phyloP scores from a whole-genome alignment of 1,284 basidiomycete species.

The Austropuccinia psidii region DNA sequence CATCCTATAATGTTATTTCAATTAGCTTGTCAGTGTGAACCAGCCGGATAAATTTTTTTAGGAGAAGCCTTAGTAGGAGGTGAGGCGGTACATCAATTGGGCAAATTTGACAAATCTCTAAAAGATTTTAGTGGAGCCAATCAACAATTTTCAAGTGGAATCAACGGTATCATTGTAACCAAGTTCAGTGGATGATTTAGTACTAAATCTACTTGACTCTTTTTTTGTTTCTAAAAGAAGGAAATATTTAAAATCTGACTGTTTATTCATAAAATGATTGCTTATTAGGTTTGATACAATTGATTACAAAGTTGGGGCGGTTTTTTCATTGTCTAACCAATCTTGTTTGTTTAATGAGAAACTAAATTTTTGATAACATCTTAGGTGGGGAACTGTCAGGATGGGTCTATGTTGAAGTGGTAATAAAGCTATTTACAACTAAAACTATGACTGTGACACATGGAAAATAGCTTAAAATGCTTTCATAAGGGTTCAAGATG shows the following conservation, averaged over 20 bases:
- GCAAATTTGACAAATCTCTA: constrained; percentile 84
- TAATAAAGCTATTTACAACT: no score
- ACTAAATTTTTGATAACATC: no score
- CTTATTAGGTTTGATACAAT: constrained; percentile 74
- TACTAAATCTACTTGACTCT: no score
- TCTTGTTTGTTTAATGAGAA: constrained; percentile 95
- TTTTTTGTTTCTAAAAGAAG: no score
- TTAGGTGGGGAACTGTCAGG: no score
- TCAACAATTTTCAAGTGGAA: constrained; percentile 64
- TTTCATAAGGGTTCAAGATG: no score
- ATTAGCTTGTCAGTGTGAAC: constrained; percentile 75
- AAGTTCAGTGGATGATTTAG: constrained; percentile 56
- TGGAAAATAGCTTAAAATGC: no score
- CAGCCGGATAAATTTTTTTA: constrained; percentile 90
- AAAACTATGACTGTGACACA: no score
- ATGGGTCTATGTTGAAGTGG: no score
- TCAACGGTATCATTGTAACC: constrained; percentile 91
- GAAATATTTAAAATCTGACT: not conserved
- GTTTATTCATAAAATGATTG: no score
- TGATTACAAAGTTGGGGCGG: constrained; percentile 89
- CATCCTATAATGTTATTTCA: no score
- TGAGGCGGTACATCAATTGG: constrained; percentile 89
- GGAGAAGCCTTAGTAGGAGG: constrained; percentile 94
- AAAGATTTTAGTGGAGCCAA: constrained; percentile 66
- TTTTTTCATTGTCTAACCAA: constrained; percentile 93